Base-by-base conservation (phyloP, 2,329 filamentous ascomycete species). In the Seiridium cupressi region DNA sequence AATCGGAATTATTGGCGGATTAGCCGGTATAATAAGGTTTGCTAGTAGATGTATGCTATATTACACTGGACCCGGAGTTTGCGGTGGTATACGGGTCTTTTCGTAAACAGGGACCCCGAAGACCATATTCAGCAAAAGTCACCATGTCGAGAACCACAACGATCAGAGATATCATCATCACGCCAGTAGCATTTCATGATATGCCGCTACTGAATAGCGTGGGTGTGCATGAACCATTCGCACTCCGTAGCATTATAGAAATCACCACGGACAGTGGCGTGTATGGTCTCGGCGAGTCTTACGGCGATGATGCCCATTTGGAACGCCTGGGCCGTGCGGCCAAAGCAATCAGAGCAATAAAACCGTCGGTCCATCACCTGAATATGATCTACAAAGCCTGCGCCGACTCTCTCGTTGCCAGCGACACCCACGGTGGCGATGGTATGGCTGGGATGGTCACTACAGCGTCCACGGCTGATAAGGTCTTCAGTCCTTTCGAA, bases 201-300 rank as follows among this genome's bases (percentile, higher is more conserved):
- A 77, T 79, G 74, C 76, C 76, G 18, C 64, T 79, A 64, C 66
- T 79, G 42, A 79, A 79, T 51, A 76, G 75, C 55, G 73, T 78
- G 32, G 76, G 76, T 53, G 75, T 79, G 26, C 76, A 79, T 59
- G 76, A 79, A 58, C 76, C 76, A 4, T 78, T 69, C 31, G 76
- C 77, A 4, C 64, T 79, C 13, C 70, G 77, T 61, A 78, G 75
- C 62, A 73, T 78, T n/a, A 71, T 79, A 53, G 74, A 79, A 60
- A 60, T 77, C 10, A 58, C 76, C 35, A 73, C 51, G 10, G 40
- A 71, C 11, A 71, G 74, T 26, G 68, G 66, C 3, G 62, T 63
- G 1, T 77, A 77, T 42, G 76, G 76, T 3, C 61, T 78, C 3
- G 75, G 74, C 31, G 76, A 77, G 59, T 77, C 75, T 7, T 78